Evolutionary conservation across 495 filamentous ascomycete genomes (phyloP).

Genomic region (Podospora didyma): DNA sequence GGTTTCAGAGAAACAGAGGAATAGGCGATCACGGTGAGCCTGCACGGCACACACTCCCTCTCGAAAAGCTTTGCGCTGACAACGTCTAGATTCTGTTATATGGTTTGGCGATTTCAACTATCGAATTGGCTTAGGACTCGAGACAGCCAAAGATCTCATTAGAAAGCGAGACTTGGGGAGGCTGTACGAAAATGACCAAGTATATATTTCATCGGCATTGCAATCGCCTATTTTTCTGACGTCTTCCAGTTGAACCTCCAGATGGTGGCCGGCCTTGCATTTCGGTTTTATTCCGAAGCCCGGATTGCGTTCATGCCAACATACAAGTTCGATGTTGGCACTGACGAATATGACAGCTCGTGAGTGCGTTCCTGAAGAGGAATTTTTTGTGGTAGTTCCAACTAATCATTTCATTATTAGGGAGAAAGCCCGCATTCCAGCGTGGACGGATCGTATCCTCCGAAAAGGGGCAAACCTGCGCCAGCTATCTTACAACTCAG

Average conservation of each 20-base stretch:
- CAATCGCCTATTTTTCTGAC: slow-evolving; percentile 9
- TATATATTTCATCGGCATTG: slow-evolving; percentile 30
- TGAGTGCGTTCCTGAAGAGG: slow-evolving; percentile 38
- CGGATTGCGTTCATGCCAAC: slow-evolving; percentile 83
- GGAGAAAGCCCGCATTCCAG: slow-evolving; percentile 90
- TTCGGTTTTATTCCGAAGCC: slow-evolving; percentile 86
- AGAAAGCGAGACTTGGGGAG: slow-evolving; percentile 65
- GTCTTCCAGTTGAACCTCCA: slow-evolving; percentile 74
- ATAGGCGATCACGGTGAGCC: slow-evolving; percentile 78
- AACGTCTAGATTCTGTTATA: slow-evolving; percentile 66
- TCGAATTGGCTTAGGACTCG: slow-evolving; percentile 80
- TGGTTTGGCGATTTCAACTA: slow-evolving; percentile 99
- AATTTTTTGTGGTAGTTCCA: too few species aligned
- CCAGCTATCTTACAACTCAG: slow-evolving; percentile 75
- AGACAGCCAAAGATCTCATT: slow-evolving; percentile 72
- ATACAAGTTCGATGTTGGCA: slow-evolving; percentile 90
- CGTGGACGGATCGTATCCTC: slow-evolving; percentile 93
- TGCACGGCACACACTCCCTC: background rate
- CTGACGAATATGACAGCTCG: slow-evolving; percentile 88
- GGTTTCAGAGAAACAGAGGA: slow-evolving; percentile 82
- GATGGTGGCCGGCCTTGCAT: slow-evolving; percentile 88
- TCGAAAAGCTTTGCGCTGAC: slow-evolving; percentile 5
- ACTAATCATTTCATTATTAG: slow-evolving; percentile 31
- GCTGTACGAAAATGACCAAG: slow-evolving; percentile 91
- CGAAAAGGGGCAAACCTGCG: slow-evolving; percentile 78